These are phyloP conservation scores for Arctostaphylos glauca DNA, from an alignment of 148 eudicot genomes.

Conservation along the genomic window DNA sequence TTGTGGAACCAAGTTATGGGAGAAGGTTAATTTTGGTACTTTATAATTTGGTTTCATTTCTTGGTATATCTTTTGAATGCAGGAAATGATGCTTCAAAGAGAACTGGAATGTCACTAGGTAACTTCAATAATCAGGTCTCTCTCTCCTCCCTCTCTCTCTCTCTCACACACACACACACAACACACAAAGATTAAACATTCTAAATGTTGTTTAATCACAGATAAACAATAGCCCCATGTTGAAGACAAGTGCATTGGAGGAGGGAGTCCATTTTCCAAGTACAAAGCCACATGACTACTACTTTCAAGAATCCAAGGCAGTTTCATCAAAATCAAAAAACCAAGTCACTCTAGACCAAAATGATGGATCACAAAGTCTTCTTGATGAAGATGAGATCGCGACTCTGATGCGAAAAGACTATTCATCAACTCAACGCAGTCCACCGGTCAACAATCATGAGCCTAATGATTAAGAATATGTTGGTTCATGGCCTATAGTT, in stretches of 20 bases:
- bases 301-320: conserved; percentile 10
- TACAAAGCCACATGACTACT: neutral
- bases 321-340: conserved; percentile 1
- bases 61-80: conserved; percentile 5
- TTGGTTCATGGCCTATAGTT: neutral
- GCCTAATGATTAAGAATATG: conserved; percentile 34
- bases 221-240: neutral
- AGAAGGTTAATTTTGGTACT: neutral
- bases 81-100: conserved; percentile 19
- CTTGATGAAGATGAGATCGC: conserved; percentile 42
- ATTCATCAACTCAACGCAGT: conserved; percentile 31
- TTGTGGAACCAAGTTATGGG: conserved; percentile 1
- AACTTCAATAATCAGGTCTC: conserved; percentile 20
- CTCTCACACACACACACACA: neutral
- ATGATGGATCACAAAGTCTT: conserved; percentile 23
- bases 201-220: neutral
- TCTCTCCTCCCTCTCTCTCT: conserved; percentile 9
- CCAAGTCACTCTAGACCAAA: conserved; percentile 9
- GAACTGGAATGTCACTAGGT: conserved; percentile 11
- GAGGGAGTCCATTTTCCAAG: conserved; percentile 4
- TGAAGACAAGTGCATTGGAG: conserved; percentile 5
- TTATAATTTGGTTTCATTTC: neutral
- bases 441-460: conserved; percentile 58
- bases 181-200: neutral
- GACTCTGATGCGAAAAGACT: conserved; percentile 53